Evolutionary conservation across 2,329 filamentous ascomycete species (phyloP), one percentile per base, ranked within the genome.

Genomic region (Chrysoporthe deuterocubensis): DNA sequence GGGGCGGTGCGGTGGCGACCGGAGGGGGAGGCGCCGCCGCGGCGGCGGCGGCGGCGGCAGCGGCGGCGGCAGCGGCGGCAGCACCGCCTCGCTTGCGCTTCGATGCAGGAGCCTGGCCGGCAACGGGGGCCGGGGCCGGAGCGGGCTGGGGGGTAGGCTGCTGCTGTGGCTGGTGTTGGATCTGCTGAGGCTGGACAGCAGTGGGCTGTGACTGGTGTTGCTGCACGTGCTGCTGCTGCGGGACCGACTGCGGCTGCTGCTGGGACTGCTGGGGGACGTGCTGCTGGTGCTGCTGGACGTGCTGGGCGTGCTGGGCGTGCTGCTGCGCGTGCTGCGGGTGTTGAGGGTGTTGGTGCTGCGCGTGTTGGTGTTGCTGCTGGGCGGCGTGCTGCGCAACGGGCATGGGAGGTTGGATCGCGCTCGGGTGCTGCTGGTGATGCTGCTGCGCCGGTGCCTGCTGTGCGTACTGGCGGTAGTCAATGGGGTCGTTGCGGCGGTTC

Each of bases 71-170:
- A 72, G 75, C 40, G 74, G 68, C 34, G 79, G 79, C 26, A 81
- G 79, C 76, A 82, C 83, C 67, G 9, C 46, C 46, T 26, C 81
- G 79, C 70, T 79, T 77, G 71, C 73, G 21, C 70, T 71, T 7
- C 76, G 68, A 26, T 11, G 59, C 42, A 32, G 42, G 21, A 14
- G 59, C 59, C 32, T 61, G 59, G 18, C n/a, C 43, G 4, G 42
- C 43, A 46, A 46, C 43, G 2, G 78, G 74, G 46, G 75, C 72
- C 4, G 76, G 71, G 37, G 73, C 69, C 42, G 77, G 72, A 16
- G 74, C 67, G 32, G 75, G 67, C 68, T 74, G 72, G 34, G 75
- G 73, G 37, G 71, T 64, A 34, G 66, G 73, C 66, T 77, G 74
- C 42, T 73, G 74, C 32, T 73, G 74, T 18, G 73, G 73, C 34